Conservation (phyloP, 2,329 filamentous ascomycete species). For the Claviceps humidiphila region DNA sequence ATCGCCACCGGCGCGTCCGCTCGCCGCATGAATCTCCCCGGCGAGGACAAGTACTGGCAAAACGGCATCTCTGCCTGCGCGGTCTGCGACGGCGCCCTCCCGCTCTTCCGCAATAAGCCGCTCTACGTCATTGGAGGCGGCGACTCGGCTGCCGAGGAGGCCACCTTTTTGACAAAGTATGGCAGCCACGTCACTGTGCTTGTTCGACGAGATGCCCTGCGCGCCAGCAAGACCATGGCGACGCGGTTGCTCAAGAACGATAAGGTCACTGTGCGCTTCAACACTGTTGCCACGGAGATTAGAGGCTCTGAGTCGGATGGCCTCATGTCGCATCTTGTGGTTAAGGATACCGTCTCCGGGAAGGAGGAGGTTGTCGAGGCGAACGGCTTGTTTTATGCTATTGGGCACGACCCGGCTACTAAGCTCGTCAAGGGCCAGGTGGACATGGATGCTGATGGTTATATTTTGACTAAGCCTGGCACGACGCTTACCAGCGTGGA, state of each 20-base stretch:
- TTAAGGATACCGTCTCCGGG: slow-evolving; percentile 68
- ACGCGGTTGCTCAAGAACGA: slow-evolving; percentile 67
- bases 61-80: slow-evolving; percentile 93
- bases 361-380: slow-evolving; percentile 74
- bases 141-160: slow-evolving; percentile 94
- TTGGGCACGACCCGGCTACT: slow-evolving; percentile 92
- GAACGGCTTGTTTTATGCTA: slow-evolving; percentile 91
- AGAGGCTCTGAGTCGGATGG: slow-evolving; percentile 65
- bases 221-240: slow-evolving; percentile 87
- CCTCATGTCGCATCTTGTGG: slow-evolving; percentile 75
- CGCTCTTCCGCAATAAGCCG: slow-evolving; percentile 94
- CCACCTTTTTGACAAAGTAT: slow-evolving; percentile 95
- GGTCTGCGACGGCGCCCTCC: slow-evolving; percentile 91
- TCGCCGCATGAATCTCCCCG: slow-evolving; percentile 64
- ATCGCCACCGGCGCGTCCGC: slow-evolving; percentile 93
- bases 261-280: slow-evolving; percentile 84
- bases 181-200: slow-evolving; percentile 89
- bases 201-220: slow-evolving; percentile 73
- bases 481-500: slow-evolving; percentile 77
- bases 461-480: slow-evolving; percentile 79
- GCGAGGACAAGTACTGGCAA: slow-evolving; percentile 95
- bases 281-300: slow-evolving; percentile 69
- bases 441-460: slow-evolving; percentile 78
- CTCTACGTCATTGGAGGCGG: slow-evolving; percentile 93
- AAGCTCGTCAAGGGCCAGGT: slow-evolving; percentile 82